Base-by-base conservation (phyloP, 441 rosid genomes). In the Gossypium davidsonii region DNA sequence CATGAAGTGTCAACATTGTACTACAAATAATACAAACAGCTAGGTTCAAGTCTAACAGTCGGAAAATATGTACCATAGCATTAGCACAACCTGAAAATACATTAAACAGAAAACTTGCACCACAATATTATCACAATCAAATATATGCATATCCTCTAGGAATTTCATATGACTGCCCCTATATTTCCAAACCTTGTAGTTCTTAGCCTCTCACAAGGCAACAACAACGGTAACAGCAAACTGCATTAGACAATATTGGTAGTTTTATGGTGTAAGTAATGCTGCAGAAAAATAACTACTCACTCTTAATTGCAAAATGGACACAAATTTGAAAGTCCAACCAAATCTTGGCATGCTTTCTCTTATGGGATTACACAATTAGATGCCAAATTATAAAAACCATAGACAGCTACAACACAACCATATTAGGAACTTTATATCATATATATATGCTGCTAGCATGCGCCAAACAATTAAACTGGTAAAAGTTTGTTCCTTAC, bases 401-500 rank as follows among this genome's bases (percentile, higher is more conserved):
- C 53, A 20, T 65, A 44, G 18, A 65, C 70, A 21, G 34, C 34
- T 46, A 44, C 20, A 65, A 44, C 55, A 44, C 10, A 44, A 65
- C 14, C 70, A 65, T 21, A 65, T 65, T 42, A 65, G 17, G 55
- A 65, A 61, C 42, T 39, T 63, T 3, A 18, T 63, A 63, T 37
- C 15, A 65, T 63, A 20, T 64, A 18, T 46, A 18, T 66, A 44
- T 46, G 18, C 70, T 46, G 56, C 52, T 44, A 46, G 55, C 55
- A 46, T 14, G 56, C 55, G 14, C 70, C 28, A 17, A 64, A 20
- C 55, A 65, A 17, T 12, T 12, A 67, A 49, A 67, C 44, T 23
- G 17, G 71, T 20, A 7, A 51, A 26, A 48, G 4, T 51, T 60
- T 74, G 39, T 53, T 59, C 56, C 84, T 79, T 80, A 88, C 92